Base-by-base conservation (phyloP, 164 flowering plant genomes). In the Hamamelis virginiana region DNA sequence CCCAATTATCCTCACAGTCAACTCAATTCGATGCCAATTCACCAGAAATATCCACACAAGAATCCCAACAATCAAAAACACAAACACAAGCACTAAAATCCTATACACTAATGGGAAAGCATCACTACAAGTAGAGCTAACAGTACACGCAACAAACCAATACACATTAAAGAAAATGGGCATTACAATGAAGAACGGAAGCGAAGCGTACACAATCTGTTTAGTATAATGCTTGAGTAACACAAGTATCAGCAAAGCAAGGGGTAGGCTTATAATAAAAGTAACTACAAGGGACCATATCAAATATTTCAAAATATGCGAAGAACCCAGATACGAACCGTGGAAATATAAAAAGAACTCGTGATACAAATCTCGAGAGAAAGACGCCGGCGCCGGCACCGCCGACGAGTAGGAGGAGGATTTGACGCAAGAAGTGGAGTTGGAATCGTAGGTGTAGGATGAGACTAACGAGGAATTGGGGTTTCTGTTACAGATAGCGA, bases 61-160 rank as follows among this genome's bases (percentile, higher is more conserved):
- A 13, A 92, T 75, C 25, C 87, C 97, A 67, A 92, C 87, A 0
- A 90, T 41, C 69, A 92, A 56, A 62, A 95, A 84, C 60, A 92
- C 83, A 67, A 95, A 88, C 45, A 89, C 69, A 11, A 92, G 85
- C 8, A 87, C 71, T 28, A 92, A 22, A 73, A 95, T 87, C 59
- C 97, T 76, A 64, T 95, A 92, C 5, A 52, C 83, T 64, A 92
- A 68, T 0, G 91, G 92, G 27, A 92, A 90, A 0, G 82, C 80
- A 10, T 84, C 80, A 25, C 89, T 76, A 59, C 97, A 95, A 41
- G 68, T 45, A n/a, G 89, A 72, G 57, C 80, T 82, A 15, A 91
- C 71, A 26, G 97, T 87, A 65, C 97, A 92, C 3, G 93, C 96
- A 26, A 89, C 97, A 68, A 95, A 92, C 97, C 99, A 95, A 59